Conservation (phyloP, 768 basidiomycete genomes). For the Hemileccinum impolitum region DNA sequence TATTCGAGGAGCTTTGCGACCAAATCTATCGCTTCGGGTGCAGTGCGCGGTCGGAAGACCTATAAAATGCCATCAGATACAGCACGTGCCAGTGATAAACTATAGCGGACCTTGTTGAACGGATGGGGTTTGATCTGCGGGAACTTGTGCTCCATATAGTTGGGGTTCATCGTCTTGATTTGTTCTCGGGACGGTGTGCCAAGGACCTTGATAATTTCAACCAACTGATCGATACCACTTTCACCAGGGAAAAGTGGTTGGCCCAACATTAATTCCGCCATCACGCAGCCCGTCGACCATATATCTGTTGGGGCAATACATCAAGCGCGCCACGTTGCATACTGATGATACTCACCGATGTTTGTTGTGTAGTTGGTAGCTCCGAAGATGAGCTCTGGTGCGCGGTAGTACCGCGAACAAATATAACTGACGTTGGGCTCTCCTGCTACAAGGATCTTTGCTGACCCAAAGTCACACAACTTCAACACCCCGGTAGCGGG, state of each 20-base stretch:
- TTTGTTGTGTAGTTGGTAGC: constrained; percentile 99
- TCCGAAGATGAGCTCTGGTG: constrained; percentile 98
- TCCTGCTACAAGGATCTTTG: constrained; percentile 96
- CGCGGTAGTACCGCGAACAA: constrained; percentile 98
- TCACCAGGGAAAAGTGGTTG: constrained; percentile 99
- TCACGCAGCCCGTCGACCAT: constrained; percentile 99
- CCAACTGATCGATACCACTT: constrained; percentile 97
- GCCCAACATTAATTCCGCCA: constrained; percentile 99
- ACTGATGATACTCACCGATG: constrained; percentile 69
- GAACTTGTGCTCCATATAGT: constrained; percentile 99
- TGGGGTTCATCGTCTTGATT: constrained; percentile 99
- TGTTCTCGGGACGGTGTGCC: constrained; percentile 98
- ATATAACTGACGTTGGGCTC: constrained; percentile 99
- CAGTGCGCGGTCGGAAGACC: constrained; percentile 98
- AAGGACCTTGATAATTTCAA: constrained; percentile 99
- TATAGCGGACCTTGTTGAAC: constrained; percentile 77
- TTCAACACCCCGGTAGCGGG: constrained; percentile 96
- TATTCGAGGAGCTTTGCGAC: constrained; percentile 96
- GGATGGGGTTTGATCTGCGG: constrained; percentile 99
- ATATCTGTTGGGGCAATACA: constrained; percentile 58
- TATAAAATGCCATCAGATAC: constrained; percentile 32
- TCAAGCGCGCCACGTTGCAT: constrained; percentile 3
- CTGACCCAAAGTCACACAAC: constrained; percentile 98
- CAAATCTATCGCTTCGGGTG: constrained; percentile 92
- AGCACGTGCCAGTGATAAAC: constrained; percentile 1